Conservation (phyloP, 306 rosid genomes). For the Fragaria vesca region DNA sequence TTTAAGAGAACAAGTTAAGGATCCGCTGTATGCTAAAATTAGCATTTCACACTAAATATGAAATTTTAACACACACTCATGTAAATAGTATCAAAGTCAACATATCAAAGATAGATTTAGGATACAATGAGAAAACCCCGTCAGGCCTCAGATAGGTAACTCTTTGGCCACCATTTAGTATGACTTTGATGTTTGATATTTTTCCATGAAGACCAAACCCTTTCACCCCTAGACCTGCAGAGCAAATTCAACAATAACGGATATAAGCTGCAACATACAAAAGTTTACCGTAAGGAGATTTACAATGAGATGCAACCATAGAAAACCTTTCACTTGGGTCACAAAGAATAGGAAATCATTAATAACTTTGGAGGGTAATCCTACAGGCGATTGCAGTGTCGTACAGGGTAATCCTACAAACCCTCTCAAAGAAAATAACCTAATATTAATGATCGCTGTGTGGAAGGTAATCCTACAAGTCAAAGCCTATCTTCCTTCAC, state of each 20-base stretch:
- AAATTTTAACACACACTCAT: not conserved
- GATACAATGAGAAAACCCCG: slow-evolving; percentile 98
- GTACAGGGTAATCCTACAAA: not conserved
- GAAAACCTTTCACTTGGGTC: not conserved
- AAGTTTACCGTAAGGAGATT: not conserved
- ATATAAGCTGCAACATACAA: slow-evolving; percentile 15
- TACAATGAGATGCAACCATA: slow-evolving; percentile 2
- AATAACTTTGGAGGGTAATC: not conserved
- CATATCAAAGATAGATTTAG: slow-evolving; percentile 34
- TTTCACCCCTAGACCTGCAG: slow-evolving; percentile 58
- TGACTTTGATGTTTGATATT: slow-evolving; percentile 75
- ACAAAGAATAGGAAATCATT: not conserved
- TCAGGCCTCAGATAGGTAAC: slow-evolving; percentile 87
- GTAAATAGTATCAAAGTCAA: slow-evolving; percentile 15
- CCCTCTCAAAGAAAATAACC: not conserved
- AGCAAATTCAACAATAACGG: slow-evolving; percentile 13
- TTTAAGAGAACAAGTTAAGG: slow-evolving; percentile 59
- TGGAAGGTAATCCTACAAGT: not conserved
- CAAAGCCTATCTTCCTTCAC: too few relatives aligned
- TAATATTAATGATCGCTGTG: not conserved
- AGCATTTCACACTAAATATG: not conserved
- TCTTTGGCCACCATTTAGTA: slow-evolving; percentile 93
- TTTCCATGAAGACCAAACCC: slow-evolving; percentile 70
- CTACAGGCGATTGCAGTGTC: not conserved
- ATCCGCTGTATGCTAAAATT: slow-evolving; percentile 20